These are phyloP conservation scores for Phytophthora uliginosa DNA, from an alignment of 352 stramenopile genomes.

Conservation along the genomic window DNA sequence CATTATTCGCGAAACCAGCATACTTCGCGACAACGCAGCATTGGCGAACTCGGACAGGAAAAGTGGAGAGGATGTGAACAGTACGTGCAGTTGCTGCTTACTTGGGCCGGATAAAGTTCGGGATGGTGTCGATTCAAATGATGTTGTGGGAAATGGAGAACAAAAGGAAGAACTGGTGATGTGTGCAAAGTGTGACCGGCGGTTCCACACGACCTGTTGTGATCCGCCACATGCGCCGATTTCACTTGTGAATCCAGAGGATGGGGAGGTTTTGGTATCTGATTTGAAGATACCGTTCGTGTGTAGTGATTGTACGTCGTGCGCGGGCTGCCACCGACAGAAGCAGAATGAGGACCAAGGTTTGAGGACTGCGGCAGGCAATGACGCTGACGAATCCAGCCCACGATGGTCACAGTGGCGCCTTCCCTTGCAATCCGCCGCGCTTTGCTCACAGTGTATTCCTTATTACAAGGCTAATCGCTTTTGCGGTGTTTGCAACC, in stretches of 20 bases:
- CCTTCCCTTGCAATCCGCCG: conserved; percentile 65
- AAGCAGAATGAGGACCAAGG: conserved; percentile 6
- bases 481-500: conserved; percentile 82
- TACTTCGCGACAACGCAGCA: conserved; percentile 11
- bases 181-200: conserved; percentile 62
- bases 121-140: conserved; percentile 17
- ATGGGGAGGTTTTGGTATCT: conserved; percentile 62
- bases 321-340: conserved; percentile 60
- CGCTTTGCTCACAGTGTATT: conserved; percentile 75
- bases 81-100: conserved; percentile 38
- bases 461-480: conserved; percentile 69
- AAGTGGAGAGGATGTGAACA: neutral
- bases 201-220: conserved; percentile 81
- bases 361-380: neutral
- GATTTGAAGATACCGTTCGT: conserved; percentile 80
- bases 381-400: neutral
- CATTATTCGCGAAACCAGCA: conserved; percentile 40
- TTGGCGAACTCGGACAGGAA: neutral
- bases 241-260: conserved; percentile 65
- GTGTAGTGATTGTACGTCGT: conserved; percentile 71
- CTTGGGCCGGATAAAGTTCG: conserved; percentile 30
- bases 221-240: conserved; percentile 75
- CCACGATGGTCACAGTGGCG: conserved; percentile 78
- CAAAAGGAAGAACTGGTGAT: conserved; percentile 53
- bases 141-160: conserved; percentile 3